Evolutionary conservation across 371 early-diverging fungal species (phyloP).

Genomic region (Encephalitozoon romaleae): DNA sequence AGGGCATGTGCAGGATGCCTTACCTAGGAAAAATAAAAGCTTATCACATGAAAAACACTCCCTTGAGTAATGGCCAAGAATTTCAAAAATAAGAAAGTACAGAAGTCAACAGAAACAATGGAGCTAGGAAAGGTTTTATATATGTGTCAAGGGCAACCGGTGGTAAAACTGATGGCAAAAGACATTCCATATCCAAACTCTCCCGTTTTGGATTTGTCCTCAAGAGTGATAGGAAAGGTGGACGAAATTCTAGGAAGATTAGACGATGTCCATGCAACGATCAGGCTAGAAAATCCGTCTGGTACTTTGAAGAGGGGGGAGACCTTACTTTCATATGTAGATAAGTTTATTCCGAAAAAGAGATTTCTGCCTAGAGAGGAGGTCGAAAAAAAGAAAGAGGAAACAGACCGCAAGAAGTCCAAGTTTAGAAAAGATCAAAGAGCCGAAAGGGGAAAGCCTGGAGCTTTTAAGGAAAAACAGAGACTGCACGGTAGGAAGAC

Average conservation of each 20-base stretch:
- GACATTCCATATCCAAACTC: constrained; percentile 97
- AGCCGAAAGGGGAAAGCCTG: background rate
- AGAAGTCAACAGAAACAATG: constrained; percentile 40
- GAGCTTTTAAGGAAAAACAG: background rate
- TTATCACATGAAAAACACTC: background rate
- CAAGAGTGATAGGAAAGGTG: constrained; percentile 88
- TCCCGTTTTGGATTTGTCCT: constrained; percentile 84
- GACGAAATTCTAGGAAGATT: constrained; percentile 95
- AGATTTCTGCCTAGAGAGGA: constrained; percentile 48
- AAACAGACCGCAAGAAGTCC: constrained; percentile 11
- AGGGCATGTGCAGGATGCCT: background rate
- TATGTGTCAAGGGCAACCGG: constrained; percentile 86
- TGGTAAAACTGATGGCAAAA: constrained; percentile 75
- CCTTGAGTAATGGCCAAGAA: constrained; percentile 1
- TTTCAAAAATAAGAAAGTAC: background rate
- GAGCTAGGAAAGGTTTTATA: constrained; percentile 83
- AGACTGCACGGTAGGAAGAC: background rate
- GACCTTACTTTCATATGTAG: constrained; percentile 35
- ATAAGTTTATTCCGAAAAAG: constrained; percentile 48
- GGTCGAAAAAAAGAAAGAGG: constrained; percentile 44
- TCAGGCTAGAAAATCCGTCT: constrained; percentile 14
- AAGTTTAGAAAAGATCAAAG: background rate
- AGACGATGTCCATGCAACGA: constrained; percentile 68
- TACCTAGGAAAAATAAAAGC: background rate
- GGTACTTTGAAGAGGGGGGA: background rate